Evolutionary conservation across 1,139 yeast species (phyloP), one percentile per base, ranked within the genome.

Genomic region (Geotrichum reessii): DNA sequence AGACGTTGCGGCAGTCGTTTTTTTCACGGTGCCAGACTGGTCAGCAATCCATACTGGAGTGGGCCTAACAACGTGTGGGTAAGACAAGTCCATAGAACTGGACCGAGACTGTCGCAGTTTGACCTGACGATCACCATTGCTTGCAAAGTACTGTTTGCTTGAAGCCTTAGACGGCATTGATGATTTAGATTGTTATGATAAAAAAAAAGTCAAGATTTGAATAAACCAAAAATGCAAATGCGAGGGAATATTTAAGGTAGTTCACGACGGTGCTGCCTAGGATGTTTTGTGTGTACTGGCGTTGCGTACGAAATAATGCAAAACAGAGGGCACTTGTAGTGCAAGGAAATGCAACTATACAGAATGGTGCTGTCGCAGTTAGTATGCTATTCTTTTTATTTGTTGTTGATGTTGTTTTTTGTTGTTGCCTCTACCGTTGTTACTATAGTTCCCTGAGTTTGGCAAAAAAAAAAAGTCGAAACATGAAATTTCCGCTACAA

Each of bases 21-120:
- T 49, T 47, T 53, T 52, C 5, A 50, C 37, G 14, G 21, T 33
- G 6, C 55, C 56, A 9, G 59, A 31, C 27, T 48, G 46, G 50
- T 56, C 60, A 24, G 57, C 60, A 14, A 57, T 50, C 60, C 60
- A 57, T 2, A 57, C 60, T 2, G 60, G 60, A 2, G 53, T 31
- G 11, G 60, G 60, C n/a, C 60, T 25, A 4, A 54, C 60, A 22
- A 57, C 46, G 19, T 53, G 57, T 6, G 60, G 57, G 47, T 57
- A 57, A 31, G 28, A 7, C 7, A 25, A 7, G 28, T 25, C 27
- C 42, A n/a, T 22, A 31, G 50, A 47, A 17, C 14, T 17, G 19
- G 37, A 47, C 19, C 55, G 53, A 22, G 22, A n/a, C 22, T 19
- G 49, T 24, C 33, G 48, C 22, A 37, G 19, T 17, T 37, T 37